phyloP scores from a whole-genome alignment of 2,329 filamentous ascomycete genomes.

The Microcyclosporella mali region DNA sequence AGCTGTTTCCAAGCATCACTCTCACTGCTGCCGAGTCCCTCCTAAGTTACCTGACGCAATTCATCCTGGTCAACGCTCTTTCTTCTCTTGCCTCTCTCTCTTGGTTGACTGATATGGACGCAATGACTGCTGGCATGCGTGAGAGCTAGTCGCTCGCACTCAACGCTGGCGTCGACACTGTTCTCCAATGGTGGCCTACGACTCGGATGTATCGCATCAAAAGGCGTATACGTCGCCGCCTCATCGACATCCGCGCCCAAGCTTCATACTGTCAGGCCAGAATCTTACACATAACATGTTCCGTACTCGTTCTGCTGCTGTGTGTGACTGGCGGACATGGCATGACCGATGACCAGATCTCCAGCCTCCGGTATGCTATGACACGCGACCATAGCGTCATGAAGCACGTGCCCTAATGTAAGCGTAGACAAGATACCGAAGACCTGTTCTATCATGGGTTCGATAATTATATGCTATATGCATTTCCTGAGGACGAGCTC shows the following conservation, averaged over 20 bases:
- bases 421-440: constrained; percentile 39
- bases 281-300: no score
- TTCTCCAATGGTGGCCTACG: background rate
- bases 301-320: constrained; percentile 19
- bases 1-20: no score
- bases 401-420: background rate
- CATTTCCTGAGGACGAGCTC: constrained; percentile 93
- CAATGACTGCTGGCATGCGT: no score
- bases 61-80: no score
- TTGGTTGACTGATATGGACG: no score
- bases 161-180: background rate
- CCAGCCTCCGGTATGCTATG: constrained; percentile 31
- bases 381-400: background rate
- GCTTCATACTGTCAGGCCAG: no score
- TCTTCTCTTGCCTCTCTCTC: no score
- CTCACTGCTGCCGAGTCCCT: no score
- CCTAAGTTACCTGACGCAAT: no score
- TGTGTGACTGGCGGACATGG: constrained; percentile 33
- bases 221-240: no score
- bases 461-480: constrained; percentile 87
- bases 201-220: no score
- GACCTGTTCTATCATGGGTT: constrained; percentile 96
- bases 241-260: no score
- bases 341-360: constrained; percentile 42
- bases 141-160: background rate